Percentiles rank a stretch among this genome's conserved stretches.
phyloP scores from a whole-genome alignment of 1,284 basidiomycete genomes.

The Cryptococcus amylolentus region DNA sequence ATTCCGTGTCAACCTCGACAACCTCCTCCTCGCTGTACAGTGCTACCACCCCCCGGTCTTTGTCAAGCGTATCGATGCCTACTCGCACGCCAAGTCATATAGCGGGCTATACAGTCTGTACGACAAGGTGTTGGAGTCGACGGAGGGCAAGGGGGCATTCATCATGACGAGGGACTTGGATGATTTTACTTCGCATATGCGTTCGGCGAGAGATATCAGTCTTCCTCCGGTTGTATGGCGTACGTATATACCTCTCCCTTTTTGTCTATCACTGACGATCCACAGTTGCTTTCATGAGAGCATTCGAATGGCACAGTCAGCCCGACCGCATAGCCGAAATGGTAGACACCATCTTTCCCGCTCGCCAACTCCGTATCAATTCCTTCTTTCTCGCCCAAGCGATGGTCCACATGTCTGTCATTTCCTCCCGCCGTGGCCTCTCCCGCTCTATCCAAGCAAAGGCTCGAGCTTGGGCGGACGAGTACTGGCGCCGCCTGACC shows the following conservation, averaged over 20 bases:
- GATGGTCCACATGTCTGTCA: constrained; percentile 10
- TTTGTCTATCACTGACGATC: background rate
- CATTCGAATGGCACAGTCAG: constrained; percentile 8
- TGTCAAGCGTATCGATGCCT: constrained; percentile 7
- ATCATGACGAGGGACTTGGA: constrained; percentile 13
- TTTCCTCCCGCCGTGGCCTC: background rate
- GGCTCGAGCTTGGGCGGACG: constrained; percentile 11
- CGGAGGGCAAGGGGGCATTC: constrained; percentile 18
- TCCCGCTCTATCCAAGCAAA: background rate
- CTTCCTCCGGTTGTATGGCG: constrained; percentile 19
- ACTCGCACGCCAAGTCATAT: constrained; percentile 1
- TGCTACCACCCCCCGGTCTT: constrained; percentile 25
- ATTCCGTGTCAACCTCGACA: constrained; percentile 18
- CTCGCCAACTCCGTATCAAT: constrained; percentile 9
- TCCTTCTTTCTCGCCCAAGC: constrained; percentile 8
- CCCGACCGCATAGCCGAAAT: constrained; percentile 12
- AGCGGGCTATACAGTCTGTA: constrained; percentile 12
- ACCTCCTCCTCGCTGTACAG: constrained; percentile 14
- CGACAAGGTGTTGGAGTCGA: constrained; percentile 18
- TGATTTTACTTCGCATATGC: constrained; percentile 1
- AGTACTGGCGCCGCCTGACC: constrained; percentile 15
- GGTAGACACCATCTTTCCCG: constrained; percentile 16
- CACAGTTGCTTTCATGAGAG: constrained; percentile 10
- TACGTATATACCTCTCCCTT: constrained; percentile 13
- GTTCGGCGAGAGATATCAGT: constrained; percentile 10